Evolutionary conservation across 352 stramenopile genomes (phyloP).

Genomic region (Phytophthora ohioensis): DNA sequence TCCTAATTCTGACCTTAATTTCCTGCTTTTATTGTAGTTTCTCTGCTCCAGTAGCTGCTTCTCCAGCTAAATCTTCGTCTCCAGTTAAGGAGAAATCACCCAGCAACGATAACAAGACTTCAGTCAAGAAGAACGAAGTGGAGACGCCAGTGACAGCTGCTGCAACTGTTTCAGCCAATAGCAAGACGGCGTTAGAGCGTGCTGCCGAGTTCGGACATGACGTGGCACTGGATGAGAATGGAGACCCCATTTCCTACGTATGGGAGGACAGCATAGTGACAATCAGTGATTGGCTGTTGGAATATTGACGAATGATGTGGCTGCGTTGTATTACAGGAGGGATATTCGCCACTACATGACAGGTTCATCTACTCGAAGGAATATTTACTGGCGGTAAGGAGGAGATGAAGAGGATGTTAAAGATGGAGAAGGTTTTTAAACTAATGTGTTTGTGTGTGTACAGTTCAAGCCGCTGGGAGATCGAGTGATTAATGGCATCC

Average conservation of each 20-base stretch:
- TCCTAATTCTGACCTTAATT: background rate
- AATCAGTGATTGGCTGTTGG: background rate
- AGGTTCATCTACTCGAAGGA: slow-evolving; percentile 71
- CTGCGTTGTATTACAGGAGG: slow-evolving; percentile 23
- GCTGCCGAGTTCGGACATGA: slow-evolving; percentile 26
- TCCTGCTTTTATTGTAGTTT: slow-evolving; percentile 32
- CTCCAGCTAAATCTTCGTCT: slow-evolving; percentile 31
- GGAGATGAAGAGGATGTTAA: background rate
- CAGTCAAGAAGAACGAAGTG: slow-evolving; percentile 15
- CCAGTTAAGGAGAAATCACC: slow-evolving; percentile 19
- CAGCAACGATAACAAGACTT: slow-evolving; percentile 1
- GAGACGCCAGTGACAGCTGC: background rate
- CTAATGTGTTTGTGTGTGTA: slow-evolving; percentile 7
- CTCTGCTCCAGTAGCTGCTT: slow-evolving; percentile 35
- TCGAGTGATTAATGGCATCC: slow-evolving; percentile 45
- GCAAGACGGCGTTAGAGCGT: slow-evolving; percentile 30
- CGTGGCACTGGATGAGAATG: slow-evolving; percentile 34
- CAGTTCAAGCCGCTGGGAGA: slow-evolving; percentile 72
- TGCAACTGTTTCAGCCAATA: slow-evolving; percentile 1
- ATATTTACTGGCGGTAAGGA: slow-evolving; percentile 59
- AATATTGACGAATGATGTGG: slow-evolving; percentile 10
- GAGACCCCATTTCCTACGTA: slow-evolving; percentile 48
- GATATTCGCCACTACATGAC: slow-evolving; percentile 45
- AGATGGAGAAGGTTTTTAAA: background rate
- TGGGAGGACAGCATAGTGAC: background rate